Evolutionary conservation across 495 filamentous ascomycete genomes (phyloP).

Genomic region (Penicillium paxilli): DNA sequence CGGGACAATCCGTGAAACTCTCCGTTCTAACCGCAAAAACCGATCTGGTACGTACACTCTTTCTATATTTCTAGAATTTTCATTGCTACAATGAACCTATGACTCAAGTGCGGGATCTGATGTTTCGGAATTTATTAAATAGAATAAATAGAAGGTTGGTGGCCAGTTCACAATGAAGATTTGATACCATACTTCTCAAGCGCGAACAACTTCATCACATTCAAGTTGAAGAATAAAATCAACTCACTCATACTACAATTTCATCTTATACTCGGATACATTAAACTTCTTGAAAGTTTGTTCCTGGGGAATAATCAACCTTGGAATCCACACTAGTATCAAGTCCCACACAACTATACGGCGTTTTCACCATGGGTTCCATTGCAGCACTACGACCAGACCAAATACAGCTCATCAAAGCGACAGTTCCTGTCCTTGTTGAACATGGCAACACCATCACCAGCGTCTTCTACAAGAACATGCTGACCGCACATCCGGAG

Average conservation of each 20-base stretch:
- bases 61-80: constrained; percentile 8
- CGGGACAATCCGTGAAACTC: not conserved
- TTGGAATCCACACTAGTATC: too few species aligned
- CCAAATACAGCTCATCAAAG: constrained; percentile 43
- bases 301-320: too few species aligned
- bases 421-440: constrained; percentile 54
- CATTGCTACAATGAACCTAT: too few species aligned
- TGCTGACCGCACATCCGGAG: constrained; percentile 60
- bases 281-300: too few species aligned
- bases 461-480: constrained; percentile 64
- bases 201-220: not conserved
- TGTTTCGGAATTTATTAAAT: too few species aligned
- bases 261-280: too few species aligned
- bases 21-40: constrained; percentile 7
- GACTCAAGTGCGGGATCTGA: too few species aligned
- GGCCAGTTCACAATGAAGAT: not conserved
- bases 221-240: too few species aligned
- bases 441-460: constrained; percentile 69
- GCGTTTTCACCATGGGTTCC: constrained; percentile 17
- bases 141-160: not conserved
- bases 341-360: too few species aligned
- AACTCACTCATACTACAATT: too few species aligned
- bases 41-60: not conserved
- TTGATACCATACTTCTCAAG: too few species aligned
- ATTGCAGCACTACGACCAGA: constrained; percentile 21